phyloP scores from a whole-genome alignment of 306 rosid genomes.

The Carpinus fangiana region DNA sequence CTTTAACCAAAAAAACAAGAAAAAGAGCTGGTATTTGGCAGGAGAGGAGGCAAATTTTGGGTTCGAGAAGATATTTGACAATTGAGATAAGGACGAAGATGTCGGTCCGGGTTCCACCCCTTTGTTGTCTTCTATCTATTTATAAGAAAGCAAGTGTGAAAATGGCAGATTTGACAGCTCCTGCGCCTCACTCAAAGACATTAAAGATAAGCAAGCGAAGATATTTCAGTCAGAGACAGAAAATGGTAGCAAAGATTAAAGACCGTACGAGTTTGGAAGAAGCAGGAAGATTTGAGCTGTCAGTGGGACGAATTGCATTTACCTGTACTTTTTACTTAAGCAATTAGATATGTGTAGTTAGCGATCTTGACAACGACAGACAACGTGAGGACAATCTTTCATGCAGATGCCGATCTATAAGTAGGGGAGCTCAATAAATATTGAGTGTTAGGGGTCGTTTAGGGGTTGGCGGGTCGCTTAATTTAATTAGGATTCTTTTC shows the following conservation, averaged over 20 bases:
- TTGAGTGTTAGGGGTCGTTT: too few relatives aligned
- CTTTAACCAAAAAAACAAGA: not conserved
- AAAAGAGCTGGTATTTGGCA: not conserved
- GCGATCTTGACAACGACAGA: not conserved
- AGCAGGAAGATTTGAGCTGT: not conserved
- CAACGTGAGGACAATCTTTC: too few relatives aligned
- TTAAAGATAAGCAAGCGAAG: not conserved
- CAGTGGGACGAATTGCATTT: not conserved
- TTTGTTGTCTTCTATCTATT: constrained; percentile 7
- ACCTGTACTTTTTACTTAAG: not conserved
- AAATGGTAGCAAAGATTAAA: too few relatives aligned
- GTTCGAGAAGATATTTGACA: constrained; percentile 10
- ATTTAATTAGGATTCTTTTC: too few relatives aligned
- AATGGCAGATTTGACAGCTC: constrained; percentile 11
- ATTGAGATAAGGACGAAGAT: not conserved
- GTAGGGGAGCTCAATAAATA: too few relatives aligned
- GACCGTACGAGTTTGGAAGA: not conserved
- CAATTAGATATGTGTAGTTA: not conserved
- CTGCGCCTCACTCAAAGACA: not conserved
- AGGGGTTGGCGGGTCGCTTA: too few relatives aligned
- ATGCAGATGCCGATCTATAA: too few relatives aligned
- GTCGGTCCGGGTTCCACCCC: constrained; percentile 24
- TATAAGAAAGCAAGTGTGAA: constrained; percentile 16
- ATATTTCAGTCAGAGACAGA: not conserved
- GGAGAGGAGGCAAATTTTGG: not conserved